phyloP scores from a whole-genome alignment of 768 basidiomycete genomes.

The Lentinula sp. region DNA sequence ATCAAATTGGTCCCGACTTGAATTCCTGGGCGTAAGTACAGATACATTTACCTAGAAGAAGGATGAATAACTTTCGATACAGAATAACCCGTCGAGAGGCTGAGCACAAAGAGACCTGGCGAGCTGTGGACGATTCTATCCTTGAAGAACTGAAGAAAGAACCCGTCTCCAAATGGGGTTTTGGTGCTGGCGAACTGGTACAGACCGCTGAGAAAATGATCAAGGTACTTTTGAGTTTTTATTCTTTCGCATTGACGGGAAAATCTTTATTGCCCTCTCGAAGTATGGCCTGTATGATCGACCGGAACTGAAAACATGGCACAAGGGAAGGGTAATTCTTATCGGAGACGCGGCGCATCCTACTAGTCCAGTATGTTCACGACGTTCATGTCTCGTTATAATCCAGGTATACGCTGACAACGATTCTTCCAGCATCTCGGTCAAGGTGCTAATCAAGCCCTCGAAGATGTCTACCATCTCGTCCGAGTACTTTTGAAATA shows the following conservation, averaged over 20 bases:
- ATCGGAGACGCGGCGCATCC: conserved; percentile 43
- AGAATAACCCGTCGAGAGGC: conserved; percentile 30
- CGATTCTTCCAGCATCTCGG: conserved; percentile 30
- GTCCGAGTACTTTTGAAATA: conserved; percentile 24
- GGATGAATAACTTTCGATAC: background rate
- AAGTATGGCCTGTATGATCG: conserved; percentile 41
- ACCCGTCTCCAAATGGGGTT: conserved; percentile 9
- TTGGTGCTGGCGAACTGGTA: conserved; percentile 14
- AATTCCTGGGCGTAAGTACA: conserved; percentile 31
- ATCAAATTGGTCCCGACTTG: conserved; percentile 22
- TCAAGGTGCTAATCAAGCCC: conserved; percentile 40
- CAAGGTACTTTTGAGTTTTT: conserved; percentile 8
- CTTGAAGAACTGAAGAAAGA: conserved; percentile 8
- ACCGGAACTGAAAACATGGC: conserved; percentile 32
- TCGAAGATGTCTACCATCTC: conserved; percentile 34
- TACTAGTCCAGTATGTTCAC: conserved; percentile 33
- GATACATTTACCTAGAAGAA: background rate
- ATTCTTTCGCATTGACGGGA: background rate
- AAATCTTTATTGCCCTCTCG: background rate
- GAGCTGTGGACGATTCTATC: conserved; percentile 22
- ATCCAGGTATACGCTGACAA: background rate
- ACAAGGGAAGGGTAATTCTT: conserved; percentile 33
- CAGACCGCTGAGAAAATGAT: conserved; percentile 9
- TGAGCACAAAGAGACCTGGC: conserved; percentile 36
- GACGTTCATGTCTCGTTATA: background rate